A percentile compares a stretch with the other conserved stretches of the same genome.
phyloP scores from a whole-genome alignment of 345 rosid genomes.

The Erodium maritimum region DNA sequence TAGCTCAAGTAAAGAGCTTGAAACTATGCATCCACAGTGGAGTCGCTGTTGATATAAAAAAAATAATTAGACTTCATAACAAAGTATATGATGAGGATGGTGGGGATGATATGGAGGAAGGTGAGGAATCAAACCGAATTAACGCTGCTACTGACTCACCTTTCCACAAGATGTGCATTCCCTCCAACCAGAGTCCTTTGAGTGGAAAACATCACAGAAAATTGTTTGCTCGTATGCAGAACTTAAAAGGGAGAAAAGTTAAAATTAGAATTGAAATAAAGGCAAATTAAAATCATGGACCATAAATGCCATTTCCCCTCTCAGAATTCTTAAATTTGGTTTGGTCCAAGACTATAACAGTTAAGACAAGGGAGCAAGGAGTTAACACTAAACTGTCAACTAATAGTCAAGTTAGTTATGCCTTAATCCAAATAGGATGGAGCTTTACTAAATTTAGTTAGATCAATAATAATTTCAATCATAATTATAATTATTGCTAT shows the following conservation, averaged over 20 bases:
- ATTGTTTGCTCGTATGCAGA: conserved; percentile 57
- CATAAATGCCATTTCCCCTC: too few species aligned
- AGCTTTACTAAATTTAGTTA: not conserved
- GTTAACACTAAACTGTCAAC: not conserved
- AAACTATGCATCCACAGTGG: conserved; percentile 96
- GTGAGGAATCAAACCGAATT: not conserved
- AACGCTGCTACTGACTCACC: conserved; percentile 28
- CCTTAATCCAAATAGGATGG: not conserved
- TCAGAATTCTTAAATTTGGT: too few species aligned
- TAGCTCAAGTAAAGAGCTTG: conserved; percentile 60
- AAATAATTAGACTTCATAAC: conserved; percentile 7
- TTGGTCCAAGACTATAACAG: not conserved
- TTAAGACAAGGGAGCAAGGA: not conserved
- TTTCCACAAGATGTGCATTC: conserved; percentile 68
- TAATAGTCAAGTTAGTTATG: not conserved
- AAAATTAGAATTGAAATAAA: not conserved
- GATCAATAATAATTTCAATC: not conserved
- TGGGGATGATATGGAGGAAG: not conserved
- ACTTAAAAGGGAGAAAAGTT: conserved; percentile 19
- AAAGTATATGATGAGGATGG: not conserved
- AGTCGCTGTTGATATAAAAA: conserved; percentile 48
- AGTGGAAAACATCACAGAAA: conserved; percentile 72
- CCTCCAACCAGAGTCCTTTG: conserved; percentile 93
- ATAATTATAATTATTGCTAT: too few species aligned
- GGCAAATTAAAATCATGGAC: not conserved